Evolutionary conservation across 2,329 filamentous ascomycete species (phyloP).

Genomic region (Xylariomycetidae sp.): DNA sequence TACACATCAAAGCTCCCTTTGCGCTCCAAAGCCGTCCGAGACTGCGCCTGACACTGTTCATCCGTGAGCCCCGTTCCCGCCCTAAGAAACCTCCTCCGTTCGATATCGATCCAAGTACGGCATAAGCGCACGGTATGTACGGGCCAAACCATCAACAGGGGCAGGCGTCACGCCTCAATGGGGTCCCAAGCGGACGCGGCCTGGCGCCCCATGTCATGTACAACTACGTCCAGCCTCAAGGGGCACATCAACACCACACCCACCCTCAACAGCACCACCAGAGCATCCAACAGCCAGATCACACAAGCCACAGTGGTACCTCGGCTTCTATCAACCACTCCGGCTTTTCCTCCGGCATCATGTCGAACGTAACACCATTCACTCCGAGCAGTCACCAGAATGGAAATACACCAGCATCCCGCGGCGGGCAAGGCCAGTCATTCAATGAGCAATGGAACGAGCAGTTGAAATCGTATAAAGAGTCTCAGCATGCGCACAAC

Average conservation of each 20-base stretch:
- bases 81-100: too few species aligned
- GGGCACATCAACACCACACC: constrained; percentile 54
- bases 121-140: too few species aligned
- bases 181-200: constrained; percentile 56
- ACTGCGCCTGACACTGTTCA: constrained; percentile 30
- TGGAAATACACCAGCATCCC: constrained; percentile 45
- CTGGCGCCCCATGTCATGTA: constrained; percentile 59
- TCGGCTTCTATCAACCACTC: constrained; percentile 56
- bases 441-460: constrained; percentile 76
- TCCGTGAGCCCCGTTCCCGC: too few species aligned
- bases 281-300: constrained; percentile 54
- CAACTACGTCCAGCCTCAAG: constrained; percentile 42
- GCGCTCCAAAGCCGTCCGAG: constrained; percentile 24
- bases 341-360: constrained; percentile 56
- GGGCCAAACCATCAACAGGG: constrained; percentile 67
- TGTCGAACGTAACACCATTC: constrained; percentile 61
- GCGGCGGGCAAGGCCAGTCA: constrained; percentile 47
- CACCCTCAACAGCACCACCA: constrained; percentile 59
- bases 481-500: constrained; percentile 66
- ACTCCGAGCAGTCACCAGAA: constrained; percentile 51
- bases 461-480: constrained; percentile 75
- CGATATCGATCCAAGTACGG: too few species aligned
- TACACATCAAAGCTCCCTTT: constrained; percentile 50
- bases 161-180: constrained; percentile 73
- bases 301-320: constrained; percentile 49